phyloP scores from a whole-genome alignment of 2,329 filamentous ascomycete species.

The Aureobasidium sp. region DNA sequence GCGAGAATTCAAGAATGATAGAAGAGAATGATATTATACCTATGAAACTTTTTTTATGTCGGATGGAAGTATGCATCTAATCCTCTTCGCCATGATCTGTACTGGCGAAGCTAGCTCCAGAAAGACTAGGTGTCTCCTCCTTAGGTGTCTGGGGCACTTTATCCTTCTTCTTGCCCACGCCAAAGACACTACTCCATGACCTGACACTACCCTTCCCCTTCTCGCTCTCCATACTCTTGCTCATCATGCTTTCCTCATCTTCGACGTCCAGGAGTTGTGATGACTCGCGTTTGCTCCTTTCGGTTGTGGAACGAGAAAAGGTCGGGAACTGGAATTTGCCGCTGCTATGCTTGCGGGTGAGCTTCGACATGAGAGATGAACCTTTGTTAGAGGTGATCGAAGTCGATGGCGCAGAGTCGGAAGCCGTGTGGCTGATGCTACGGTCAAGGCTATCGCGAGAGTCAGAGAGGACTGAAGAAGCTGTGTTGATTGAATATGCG shows the following conservation, averaged over 20 bases:
- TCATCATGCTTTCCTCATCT: conserved; percentile 37
- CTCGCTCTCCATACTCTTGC: conserved; percentile 34
- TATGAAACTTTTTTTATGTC: background rate
- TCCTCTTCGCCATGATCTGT: conserved; percentile 12
- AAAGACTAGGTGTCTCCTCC: conserved; percentile 49
- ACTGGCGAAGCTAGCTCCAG: conserved; percentile 48
- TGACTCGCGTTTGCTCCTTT: conserved; percentile 25
- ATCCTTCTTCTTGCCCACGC: conserved; percentile 34
- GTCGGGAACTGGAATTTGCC: conserved; percentile 47
- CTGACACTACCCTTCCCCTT: conserved; percentile 41
- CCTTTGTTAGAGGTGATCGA: conserved; percentile 31
- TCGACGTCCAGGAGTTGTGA: conserved; percentile 33
- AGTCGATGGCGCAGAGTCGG: conserved; percentile 28
- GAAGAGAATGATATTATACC: background rate
- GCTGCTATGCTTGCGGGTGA: conserved; percentile 52
- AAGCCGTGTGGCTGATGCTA: conserved; percentile 39
- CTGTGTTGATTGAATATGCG: conserved; percentile 44
- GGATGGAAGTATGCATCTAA: background rate
- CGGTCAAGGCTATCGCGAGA: conserved; percentile 44
- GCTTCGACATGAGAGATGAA: conserved; percentile 53
- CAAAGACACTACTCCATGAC: conserved; percentile 51
- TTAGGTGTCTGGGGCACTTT: conserved; percentile 50
- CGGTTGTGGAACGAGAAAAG: conserved; percentile 41
- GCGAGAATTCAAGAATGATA: too few species aligned
- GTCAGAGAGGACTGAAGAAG: conserved; percentile 33